A percentile compares a stretch with the other conserved stretches of the same genome.
phyloP scores from a whole-genome alignment of 257 asterid genomes.

The Solanum piurae region DNA sequence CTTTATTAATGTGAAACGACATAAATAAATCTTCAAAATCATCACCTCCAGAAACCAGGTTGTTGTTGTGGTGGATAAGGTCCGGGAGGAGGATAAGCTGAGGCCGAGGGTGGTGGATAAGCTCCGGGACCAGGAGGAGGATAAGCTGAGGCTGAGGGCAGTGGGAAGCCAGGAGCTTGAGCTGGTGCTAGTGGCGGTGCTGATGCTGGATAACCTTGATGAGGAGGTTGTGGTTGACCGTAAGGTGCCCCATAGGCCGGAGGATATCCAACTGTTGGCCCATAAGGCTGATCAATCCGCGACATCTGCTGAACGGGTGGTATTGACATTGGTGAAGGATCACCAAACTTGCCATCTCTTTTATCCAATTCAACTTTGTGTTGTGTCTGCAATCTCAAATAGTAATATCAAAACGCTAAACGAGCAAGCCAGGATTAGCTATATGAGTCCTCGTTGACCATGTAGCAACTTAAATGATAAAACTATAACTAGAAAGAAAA shows the following conservation, averaged over 20 bases:
- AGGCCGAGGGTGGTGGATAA: conserved; percentile 18
- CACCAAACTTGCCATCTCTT: conserved; percentile 28
- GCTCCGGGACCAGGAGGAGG: conserved; percentile 8
- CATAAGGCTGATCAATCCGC: conserved; percentile 22
- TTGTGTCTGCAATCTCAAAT: conserved; percentile 25
- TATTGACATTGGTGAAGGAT: conserved; percentile 12
- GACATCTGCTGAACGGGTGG: conserved; percentile 33
- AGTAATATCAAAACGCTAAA: neutral
- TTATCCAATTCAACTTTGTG: conserved; percentile 34
- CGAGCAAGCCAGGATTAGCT: neutral
- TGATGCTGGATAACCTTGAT: conserved; percentile 1
- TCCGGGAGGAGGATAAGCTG: conserved; percentile 14
- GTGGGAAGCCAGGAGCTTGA: neutral
- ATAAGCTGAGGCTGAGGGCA: conserved; percentile 6
- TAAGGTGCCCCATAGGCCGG: conserved; percentile 11
- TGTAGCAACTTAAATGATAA: neutral
- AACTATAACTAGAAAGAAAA: neutral
- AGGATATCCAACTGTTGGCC: conserved; percentile 24
- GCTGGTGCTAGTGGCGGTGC: neutral
- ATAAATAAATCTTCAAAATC: neutral
- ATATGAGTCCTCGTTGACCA: neutral
- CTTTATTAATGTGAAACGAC: neutral
- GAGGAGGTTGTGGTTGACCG: conserved; percentile 3
- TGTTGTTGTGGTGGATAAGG: conserved; percentile 21
- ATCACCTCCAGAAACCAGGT: conserved; percentile 34